A percentile compares a stretch with the other conserved stretches of the same genome.
phyloP scores from a whole-genome alignment of 1,284 basidiomycete genomes.

The Sutorius eximius region DNA sequence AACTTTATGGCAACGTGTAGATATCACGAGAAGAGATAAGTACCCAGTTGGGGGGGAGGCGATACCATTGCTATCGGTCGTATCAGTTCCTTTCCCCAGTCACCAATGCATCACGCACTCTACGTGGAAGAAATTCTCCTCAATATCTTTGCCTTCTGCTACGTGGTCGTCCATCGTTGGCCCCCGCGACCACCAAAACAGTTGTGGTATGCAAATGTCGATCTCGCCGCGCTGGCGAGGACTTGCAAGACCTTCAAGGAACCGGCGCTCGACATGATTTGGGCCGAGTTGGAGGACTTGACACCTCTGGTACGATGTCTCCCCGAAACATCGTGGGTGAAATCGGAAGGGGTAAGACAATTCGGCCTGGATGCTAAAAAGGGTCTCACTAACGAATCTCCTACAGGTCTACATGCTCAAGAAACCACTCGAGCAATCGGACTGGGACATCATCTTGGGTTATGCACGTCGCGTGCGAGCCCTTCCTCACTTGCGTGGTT shows the following conservation, averaged over 20 bases:
- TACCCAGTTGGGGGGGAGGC: too few species aligned
- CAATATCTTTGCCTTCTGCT: constrained; percentile 7
- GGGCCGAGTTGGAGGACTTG: constrained; percentile 8
- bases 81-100: background rate
- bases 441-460: constrained; percentile 11
- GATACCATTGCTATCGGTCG: too few species aligned
- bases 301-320: constrained; percentile 17
- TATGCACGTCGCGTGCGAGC: constrained; percentile 6
- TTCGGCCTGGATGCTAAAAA: background rate
- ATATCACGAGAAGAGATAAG: background rate
- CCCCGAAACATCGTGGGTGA: background rate
- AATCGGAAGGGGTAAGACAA: constrained; percentile 2
- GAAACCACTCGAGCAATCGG: background rate
- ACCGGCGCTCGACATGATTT: constrained; percentile 13
- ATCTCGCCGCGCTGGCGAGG: constrained; percentile 9
- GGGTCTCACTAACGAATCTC: background rate
- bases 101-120: constrained; percentile 13
- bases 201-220: background rate
- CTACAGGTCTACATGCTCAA: constrained; percentile 1
- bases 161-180: background rate
- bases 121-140: constrained; percentile 15
- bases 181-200: too few species aligned
- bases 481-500: background rate
- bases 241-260: constrained; percentile 20
- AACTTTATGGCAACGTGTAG: background rate